These are phyloP conservation scores for Phytophthora uliginosa DNA, from an alignment of 352 stramenopile species.

Conservation along the genomic window DNA sequence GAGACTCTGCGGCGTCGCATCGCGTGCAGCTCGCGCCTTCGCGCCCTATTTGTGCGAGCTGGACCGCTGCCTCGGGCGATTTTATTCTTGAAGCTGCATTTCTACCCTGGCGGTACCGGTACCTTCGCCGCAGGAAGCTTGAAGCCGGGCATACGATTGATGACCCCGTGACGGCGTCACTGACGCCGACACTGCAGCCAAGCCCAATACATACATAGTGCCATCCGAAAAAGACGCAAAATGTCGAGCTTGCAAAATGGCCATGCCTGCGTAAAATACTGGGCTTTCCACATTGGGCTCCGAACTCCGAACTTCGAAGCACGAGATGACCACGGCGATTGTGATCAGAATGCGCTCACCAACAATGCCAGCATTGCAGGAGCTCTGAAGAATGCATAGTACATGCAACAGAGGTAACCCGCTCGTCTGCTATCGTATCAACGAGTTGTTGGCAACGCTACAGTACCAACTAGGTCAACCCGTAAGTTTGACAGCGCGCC, in stretches of 20 bases:
- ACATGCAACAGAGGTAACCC: neutral
- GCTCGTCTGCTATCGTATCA: slow-evolving; percentile 20
- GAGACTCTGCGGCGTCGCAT: no score
- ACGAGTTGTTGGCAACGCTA: slow-evolving; percentile 1
- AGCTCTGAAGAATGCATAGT: neutral
- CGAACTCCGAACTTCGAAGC: neutral
- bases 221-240: neutral
- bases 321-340: neutral
- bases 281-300: neutral
- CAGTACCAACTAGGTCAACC: neutral
- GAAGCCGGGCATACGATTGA: neutral
- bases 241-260: neutral
- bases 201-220: neutral
- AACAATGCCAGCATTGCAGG: neutral
- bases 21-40: slow-evolving; percentile 22
- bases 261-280: neutral
- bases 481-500: neutral
- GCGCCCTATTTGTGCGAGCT: slow-evolving; percentile 32
- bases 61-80: slow-evolving; percentile 26
- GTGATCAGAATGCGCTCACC: neutral
- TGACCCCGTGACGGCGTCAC: neutral
- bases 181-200: neutral
- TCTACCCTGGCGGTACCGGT: slow-evolving; percentile 13
- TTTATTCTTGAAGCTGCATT: slow-evolving; percentile 28
- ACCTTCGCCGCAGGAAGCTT: neutral